Conservation (phyloP, 2,329 filamentous ascomycete species). For the Calonectria ilicicola region DNA sequence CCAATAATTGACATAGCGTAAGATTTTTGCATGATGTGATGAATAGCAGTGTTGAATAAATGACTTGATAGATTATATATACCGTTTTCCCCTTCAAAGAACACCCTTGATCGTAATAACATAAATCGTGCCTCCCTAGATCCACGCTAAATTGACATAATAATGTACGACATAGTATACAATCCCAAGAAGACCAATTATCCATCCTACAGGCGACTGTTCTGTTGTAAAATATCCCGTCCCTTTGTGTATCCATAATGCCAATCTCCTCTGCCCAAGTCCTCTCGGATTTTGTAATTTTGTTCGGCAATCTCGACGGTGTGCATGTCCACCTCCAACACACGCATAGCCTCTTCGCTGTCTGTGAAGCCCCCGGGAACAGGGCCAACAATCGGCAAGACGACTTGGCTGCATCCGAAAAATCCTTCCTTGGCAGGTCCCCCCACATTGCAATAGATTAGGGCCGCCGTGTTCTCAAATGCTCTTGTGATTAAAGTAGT, state of each 20-base stretch:
- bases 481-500: constrained; percentile 71
- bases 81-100: neutral
- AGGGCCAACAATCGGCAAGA: constrained; percentile 73
- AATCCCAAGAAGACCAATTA: neutral
- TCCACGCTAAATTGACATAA: neutral
- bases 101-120: neutral
- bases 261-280: constrained; percentile 70
- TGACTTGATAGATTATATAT: neutral
- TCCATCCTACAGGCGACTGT: neutral
- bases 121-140: neutral
- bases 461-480: constrained; percentile 79
- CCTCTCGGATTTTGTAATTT: constrained; percentile 72
- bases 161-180: neutral
- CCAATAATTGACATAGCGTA: neutral
- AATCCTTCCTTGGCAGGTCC: constrained; percentile 51
- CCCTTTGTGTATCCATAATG: constrained; percentile 61
- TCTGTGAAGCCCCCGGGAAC: constrained; percentile 65
- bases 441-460: constrained; percentile 78
- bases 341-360: constrained; percentile 70
- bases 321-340: constrained; percentile 75
- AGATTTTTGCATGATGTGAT: neutral
- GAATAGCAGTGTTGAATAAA: neutral
- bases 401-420: constrained; percentile 69
- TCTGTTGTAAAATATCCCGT: neutral
- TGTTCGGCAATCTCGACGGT: constrained; percentile 77